A percentile compares a stretch with the other conserved stretches of the same genome.
These are phyloP conservation scores for Coniosporium apollinis DNA, from an alignment of 495 filamentous ascomycete genomes.

Conservation along the genomic window DNA sequence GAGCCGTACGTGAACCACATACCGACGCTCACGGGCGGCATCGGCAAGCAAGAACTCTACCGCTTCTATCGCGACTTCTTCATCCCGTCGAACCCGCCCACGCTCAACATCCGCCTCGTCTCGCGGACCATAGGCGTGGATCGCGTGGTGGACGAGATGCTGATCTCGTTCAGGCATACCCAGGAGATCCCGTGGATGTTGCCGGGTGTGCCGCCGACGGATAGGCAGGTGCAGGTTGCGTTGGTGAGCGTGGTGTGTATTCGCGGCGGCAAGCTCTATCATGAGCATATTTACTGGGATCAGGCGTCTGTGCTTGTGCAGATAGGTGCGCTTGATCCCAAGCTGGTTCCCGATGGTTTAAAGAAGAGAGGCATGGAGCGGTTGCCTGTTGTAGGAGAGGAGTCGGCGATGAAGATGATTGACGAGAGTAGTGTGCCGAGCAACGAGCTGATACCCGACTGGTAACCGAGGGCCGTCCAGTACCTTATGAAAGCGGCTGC, in stretches of 20 bases:
- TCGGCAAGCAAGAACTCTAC: constrained; percentile 17
- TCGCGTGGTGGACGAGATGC: constrained; percentile 24
- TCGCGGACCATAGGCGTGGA: constrained; percentile 21
- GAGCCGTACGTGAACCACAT: constrained; percentile 22
- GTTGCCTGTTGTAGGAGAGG: constrained; percentile 17
- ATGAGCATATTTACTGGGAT: constrained; percentile 27
- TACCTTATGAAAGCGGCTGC: constrained; percentile 2
- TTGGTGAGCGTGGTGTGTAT: constrained; percentile 21
- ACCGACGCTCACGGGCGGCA: constrained; percentile 20
- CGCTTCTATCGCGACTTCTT: constrained; percentile 24
- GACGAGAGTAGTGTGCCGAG: constrained; percentile 11
- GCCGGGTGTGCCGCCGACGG: constrained; percentile 21
- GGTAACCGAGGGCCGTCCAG: constrained; percentile 12
- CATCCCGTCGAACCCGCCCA: constrained; percentile 18
- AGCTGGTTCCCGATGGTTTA: constrained; percentile 17
- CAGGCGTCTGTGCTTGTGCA: constrained; percentile 22
- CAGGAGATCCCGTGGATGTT: constrained; percentile 23
- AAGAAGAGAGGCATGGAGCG: constrained; percentile 16
- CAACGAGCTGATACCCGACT: constrained; percentile 12
- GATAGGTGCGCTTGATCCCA: constrained; percentile 22
- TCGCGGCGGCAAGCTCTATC: constrained; percentile 19
- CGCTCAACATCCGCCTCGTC: constrained; percentile 16
- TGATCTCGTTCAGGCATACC: constrained; percentile 22
- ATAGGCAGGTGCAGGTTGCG: constrained; percentile 19
- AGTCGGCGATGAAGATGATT: constrained; percentile 18